Evolutionary conservation across 257 asterid genomes (phyloP), one percentile per base, ranked within the genome.

Genomic region (Salvia miltiorrhiza): DNA sequence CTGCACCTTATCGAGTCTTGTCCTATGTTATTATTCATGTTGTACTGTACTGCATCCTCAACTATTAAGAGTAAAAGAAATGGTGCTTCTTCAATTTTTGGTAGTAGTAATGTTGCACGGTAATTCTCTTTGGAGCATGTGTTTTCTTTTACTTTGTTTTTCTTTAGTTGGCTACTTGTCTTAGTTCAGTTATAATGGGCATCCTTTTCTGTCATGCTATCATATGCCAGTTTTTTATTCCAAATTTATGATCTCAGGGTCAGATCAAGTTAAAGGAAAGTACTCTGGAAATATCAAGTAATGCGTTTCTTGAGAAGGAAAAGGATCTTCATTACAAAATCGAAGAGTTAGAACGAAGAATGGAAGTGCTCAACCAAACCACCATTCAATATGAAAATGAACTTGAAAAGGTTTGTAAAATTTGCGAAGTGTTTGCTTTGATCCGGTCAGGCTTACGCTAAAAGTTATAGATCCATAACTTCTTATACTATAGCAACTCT

Each of bases 221-320:
- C 7, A 21, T 56, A 61, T 69, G 26, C 70, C 45, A 55, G 37
- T 35, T 41, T 5, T 17, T 63, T 39, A 64, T 72, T 20, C 40
- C 19, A 12, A 11, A 67, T 73, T 56, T 4, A 7, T n/a, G 67
- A 66, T 59, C 39, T 75, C 81, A 92, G 97, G 86, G 76, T 78
- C 88, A 86, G 71, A 80, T 89, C 83, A 81, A 82, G 77, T 54
- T 54, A 71, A 94, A 84, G 80, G 98, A 89, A 78, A 76, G 71
- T 55, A 84, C 89, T 54, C 88, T 94, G 53, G 95, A 92, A 65
- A 67, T 73, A 33, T 87, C 95, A 26, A 80, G 83, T 52, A 82
- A 76, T 58, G 71, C 88, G 43, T 94, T 85, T 82, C 63, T 84
- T 44, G 94, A 86, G 81, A 88, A 81, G 83, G 99, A 91, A 82